Evolutionary conservation across 306 rosid species (phyloP), one percentile per base, ranked within the genome.

Genomic region (Prunus dulcis): DNA sequence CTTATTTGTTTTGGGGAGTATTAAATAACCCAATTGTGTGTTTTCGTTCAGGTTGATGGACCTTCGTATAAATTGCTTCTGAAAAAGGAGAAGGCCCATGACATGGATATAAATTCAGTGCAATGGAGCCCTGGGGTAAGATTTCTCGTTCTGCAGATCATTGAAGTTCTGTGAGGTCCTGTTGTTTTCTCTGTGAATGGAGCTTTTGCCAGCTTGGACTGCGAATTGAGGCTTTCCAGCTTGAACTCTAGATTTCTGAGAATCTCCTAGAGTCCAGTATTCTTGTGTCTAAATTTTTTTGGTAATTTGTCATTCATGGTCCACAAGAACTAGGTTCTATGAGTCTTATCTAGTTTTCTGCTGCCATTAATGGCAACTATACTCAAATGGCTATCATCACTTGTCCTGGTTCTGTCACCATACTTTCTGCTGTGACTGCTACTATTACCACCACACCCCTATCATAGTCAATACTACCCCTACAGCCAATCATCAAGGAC

Each of bases 71-170:
- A 88, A 79, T 80, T 87, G 82, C 85, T 89, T 72, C 78, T 85
- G 70, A 92, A 88, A 88, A 78, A 89, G 84, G 97, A 93, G 75
- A 88, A 89, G 81, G 95, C 97, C 45, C 97, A 86, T 74, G 88
- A 81, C 72, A 90, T 88, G 96, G 96, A 92, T 70, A 49, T 90
- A 82, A 92, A 95, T 80, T 89, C 84, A 43, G 97, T 90, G 84
- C 93, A 90, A 76, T 90, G 97, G 97, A 86, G 94, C 87, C 92
- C 88, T 76, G 96, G 94, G 94, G 97, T 90, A 87, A 86, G 94
- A 73, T 79, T 84, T 79, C 78, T 30, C 79, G 10, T 69, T 63
- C 51, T 78, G 41, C 58, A 74, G 57, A 57, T 77, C 9, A 4
- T 38, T 2, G 3, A 30, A 38, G 14, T 47, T 64, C 6, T 68